These are phyloP conservation scores for Protea cynaroides DNA, from an alignment of 164 flowering plant genomes.

Conservation along the genomic window DNA sequence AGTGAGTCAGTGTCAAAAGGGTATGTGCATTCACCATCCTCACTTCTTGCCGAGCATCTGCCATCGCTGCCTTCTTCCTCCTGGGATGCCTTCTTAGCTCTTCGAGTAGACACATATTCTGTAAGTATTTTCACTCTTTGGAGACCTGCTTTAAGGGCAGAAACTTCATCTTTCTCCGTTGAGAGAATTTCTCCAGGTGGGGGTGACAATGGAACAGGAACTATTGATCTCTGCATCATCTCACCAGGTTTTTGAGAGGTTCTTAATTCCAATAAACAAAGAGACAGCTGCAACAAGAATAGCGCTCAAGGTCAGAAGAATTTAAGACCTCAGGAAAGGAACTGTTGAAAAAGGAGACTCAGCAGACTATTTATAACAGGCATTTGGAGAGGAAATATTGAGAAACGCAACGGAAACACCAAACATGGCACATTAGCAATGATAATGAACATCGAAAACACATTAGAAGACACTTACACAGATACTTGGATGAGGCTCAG, in stretches of 20 bases:
- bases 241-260: constrained; percentile 48
- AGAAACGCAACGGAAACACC: not conserved
- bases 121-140: constrained; percentile 85
- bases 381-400: not conserved
- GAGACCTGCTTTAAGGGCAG: constrained; percentile 92
- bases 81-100: constrained; percentile 66
- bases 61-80: constrained; percentile 87
- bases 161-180: constrained; percentile 76
- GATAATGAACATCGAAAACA: not conserved
- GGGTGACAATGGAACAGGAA: constrained; percentile 46
- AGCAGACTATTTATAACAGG: not conserved
- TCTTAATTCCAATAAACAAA: constrained; percentile 61
- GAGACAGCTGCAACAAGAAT: constrained; percentile 36
- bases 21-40: constrained; percentile 68
- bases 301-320: constrained; percentile 9
- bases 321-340: not conserved
- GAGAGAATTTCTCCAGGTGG: constrained; percentile 37
- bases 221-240: constrained; percentile 41
- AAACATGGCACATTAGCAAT: not conserved
- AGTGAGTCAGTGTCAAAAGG: constrained; percentile 80
- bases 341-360: not conserved
- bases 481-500: constrained; percentile 51
- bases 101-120: constrained; percentile 68
- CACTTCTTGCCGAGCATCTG: constrained; percentile 59
- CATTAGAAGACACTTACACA: constrained; percentile 42